Base-by-base conservation (phyloP, 75 land plant genomes). In the Pinus tabuliformis region DNA sequence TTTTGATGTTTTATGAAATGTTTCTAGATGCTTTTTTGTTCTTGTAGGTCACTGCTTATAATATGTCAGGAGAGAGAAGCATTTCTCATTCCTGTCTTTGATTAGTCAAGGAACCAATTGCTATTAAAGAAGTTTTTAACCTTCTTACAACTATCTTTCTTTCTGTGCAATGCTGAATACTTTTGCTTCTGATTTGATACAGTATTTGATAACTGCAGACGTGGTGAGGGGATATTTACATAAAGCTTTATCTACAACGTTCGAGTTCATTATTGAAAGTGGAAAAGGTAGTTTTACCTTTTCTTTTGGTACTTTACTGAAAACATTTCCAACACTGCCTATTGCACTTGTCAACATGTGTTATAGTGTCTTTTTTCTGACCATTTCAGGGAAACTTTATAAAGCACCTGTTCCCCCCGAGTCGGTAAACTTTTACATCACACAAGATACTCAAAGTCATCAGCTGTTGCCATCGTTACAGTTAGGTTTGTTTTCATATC, bases 361-460 rank as follows among this genome's bases (percentile, higher is more conserved):
- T 73, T 14, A 52, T 59, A 57, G n/a, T 28, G 57, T 73, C 1
- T 12, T 56, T 9, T 73, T 49, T 49, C 52, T 56, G 72, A 45
- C 66, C 13, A 16, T 81, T 76, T 39, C 87, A 92, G 95, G 65
- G 57, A 80, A 84, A 74, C 76, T 84, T 71, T 73, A 70, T 60
- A 75, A 82, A 59, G 15, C 75, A 49, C 88, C 80, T 30, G 59
- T 84, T 61, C 75, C 78, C 63, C 85, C 89, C 59, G 87, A 86
- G 59, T 79, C 79, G 59, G 95, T 92, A 39, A 83, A 78, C 83
- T 92, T 94, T 62, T 90, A 88, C 70, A 94, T 94, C 62, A 94
- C 97, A 37, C 97, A 94, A 75, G 97, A 94, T 74, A 94, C 97
- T 57, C 97, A 94, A 81, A 90, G 80, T 70, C 97, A 94, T 80